These are phyloP conservation scores for Alternaria postmessia DNA, from an alignment of 2,329 filamentous ascomycete species.

Conservation along the genomic window DNA sequence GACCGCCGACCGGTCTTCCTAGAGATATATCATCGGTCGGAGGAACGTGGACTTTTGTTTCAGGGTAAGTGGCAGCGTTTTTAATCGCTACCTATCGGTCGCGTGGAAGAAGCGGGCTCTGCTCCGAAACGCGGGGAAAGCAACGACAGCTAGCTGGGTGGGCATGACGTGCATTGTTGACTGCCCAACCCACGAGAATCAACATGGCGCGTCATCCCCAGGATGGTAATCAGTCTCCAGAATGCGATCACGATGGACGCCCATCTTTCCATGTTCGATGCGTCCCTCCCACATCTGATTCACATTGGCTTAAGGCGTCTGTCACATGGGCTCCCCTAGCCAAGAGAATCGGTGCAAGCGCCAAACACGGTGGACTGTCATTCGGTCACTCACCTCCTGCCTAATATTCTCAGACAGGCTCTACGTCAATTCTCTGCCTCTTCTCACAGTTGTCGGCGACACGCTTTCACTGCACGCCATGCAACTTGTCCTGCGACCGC, in stretches of 20 bases:
- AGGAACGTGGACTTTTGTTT: not conserved
- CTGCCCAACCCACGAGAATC: slow-evolving; percentile 2
- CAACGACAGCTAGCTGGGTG: slow-evolving; percentile 3
- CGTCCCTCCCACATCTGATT: slow-evolving; percentile 13
- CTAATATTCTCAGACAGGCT: slow-evolving; percentile 3
- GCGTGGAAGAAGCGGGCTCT: slow-evolving; percentile 1
- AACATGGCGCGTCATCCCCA: slow-evolving; percentile 21
- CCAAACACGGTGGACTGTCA: slow-evolving; percentile 36
- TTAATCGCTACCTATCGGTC: slow-evolving; percentile 2
- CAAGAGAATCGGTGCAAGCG: slow-evolving; percentile 40
- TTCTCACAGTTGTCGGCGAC: slow-evolving; percentile 17
- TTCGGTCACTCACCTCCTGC: slow-evolving; percentile 23
- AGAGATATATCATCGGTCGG: not conserved
- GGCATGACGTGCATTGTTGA: slow-evolving; percentile 17
- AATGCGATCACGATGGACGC: slow-evolving; percentile 19
- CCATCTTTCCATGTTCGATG: slow-evolving; percentile 15
- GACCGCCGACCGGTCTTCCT: not conserved
- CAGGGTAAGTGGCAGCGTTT: not conserved
- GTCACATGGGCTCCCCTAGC: slow-evolving; percentile 41
- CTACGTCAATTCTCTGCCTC: slow-evolving; percentile 12
- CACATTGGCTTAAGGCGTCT: slow-evolving; percentile 24
- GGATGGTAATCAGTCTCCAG: slow-evolving; percentile 6
- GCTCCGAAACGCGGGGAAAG: slow-evolving; percentile 16
- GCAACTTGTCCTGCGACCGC: slow-evolving; percentile 36
- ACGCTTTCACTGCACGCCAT: slow-evolving; percentile 37